phyloP scores from a whole-genome alignment of 345 rosid genomes.

The Salix arbutifolia region DNA sequence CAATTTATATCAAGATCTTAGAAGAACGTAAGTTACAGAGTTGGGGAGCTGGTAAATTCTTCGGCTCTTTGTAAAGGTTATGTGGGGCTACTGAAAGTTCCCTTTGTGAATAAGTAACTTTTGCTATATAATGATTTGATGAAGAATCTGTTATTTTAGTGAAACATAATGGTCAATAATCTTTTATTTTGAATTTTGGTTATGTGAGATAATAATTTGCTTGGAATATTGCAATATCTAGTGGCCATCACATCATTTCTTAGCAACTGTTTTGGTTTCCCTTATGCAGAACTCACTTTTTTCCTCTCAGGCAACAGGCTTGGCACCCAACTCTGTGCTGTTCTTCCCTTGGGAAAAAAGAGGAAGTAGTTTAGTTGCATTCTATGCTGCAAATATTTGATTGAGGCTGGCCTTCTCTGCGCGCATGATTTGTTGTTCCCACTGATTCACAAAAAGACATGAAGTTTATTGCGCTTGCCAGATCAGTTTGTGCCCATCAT shows the following conservation, averaged over 20 bases:
- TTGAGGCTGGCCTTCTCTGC: neutral
- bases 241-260: neutral
- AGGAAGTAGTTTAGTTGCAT: neutral
- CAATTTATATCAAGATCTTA: neutral
- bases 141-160: too few species aligned
- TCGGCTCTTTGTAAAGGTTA: neutral
- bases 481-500: constrained; percentile 9
- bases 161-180: neutral
- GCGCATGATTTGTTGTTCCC: neutral
- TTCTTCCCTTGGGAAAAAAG: neutral
- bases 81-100: neutral
- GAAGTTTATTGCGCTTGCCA: constrained; percentile 30
- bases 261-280: neutral
- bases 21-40: neutral
- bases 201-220: neutral
- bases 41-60: neutral
- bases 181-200: neutral
- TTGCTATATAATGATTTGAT: too few species aligned
- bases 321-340: neutral
- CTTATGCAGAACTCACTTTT: neutral
- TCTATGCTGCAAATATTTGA: neutral
- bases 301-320: neutral
- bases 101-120: neutral
- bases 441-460: constrained; percentile 14
- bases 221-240: neutral